phyloP scores from a whole-genome alignment of 352 stramenopile genomes.

The Pythium phragmitis region DNA sequence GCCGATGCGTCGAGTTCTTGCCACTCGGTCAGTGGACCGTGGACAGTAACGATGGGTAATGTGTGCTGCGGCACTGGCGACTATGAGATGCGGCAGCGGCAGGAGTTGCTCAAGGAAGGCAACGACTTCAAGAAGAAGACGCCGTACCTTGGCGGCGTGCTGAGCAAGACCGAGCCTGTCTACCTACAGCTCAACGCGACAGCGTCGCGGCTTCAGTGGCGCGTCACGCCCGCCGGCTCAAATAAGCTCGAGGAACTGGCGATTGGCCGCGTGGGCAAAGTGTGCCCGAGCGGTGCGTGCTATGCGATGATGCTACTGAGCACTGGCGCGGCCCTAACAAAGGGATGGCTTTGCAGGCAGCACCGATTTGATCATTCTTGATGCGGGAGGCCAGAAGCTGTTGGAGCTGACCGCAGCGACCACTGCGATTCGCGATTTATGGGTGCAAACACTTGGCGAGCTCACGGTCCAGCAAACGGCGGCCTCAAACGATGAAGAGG shows the following conservation, averaged over 20 bases:
- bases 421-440: conserved; percentile 48
- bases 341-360: not conserved
- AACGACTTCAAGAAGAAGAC: conserved; percentile 72
- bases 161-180: conserved; percentile 55
- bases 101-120: conserved; percentile 64
- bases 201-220: conserved; percentile 45
- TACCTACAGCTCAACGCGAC: conserved; percentile 60
- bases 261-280: conserved; percentile 52
- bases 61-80: conserved; percentile 51
- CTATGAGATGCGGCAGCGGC: conserved; percentile 61
- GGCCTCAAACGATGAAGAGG: conserved; percentile 24
- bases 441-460: conserved; percentile 69
- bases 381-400: conserved; percentile 55
- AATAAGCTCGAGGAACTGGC: conserved; percentile 50
- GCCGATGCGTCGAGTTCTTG: not conserved
- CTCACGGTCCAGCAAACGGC: conserved; percentile 33
- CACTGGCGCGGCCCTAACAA: not conserved
- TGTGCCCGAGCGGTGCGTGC: conserved; percentile 47
- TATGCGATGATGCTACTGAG: not conserved
- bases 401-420: conserved; percentile 54
- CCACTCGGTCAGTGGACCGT: not conserved
- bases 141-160: conserved; percentile 56
- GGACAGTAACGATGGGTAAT: conserved; percentile 54
- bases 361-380: conserved; percentile 50
- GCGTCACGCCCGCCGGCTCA: conserved; percentile 32